Conservation (phyloP, 352 stramenopile species). For the Thraustochytrium striatum region DNA sequence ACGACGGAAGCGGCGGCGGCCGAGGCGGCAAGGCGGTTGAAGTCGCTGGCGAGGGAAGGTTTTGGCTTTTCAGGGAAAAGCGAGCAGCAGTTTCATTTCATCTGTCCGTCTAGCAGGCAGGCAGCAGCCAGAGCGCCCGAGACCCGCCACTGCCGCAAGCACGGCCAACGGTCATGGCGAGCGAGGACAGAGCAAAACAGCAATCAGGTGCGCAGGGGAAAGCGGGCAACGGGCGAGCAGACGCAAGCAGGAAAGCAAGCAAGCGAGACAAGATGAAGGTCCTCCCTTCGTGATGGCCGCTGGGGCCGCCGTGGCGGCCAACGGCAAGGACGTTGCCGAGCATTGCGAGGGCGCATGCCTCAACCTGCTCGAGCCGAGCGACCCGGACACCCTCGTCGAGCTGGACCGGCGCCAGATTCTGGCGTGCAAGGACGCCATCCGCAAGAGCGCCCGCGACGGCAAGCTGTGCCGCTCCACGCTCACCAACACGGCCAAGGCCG, state of each 20-base stretch:
- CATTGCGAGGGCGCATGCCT: conserved; percentile 6
- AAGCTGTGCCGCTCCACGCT: conserved; percentile 2
- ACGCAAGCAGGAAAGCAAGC: neutral
- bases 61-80: neutral
- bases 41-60: neutral
- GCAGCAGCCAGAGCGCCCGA: neutral
- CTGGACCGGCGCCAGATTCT: neutral
- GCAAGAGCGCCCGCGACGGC: neutral
- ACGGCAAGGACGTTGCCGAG: neutral
- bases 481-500: neutral
- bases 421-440: neutral
- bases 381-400: neutral
- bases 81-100: neutral
- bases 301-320: neutral
- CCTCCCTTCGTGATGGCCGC: neutral
- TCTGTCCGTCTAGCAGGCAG: neutral
- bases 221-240: neutral
- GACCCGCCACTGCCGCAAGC: neutral
- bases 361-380: neutral
- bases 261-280: neutral
- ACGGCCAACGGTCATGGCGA: neutral
- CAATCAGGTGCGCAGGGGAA: neutral
- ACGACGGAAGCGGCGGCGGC: no score
- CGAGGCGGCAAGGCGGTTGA: no score
- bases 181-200: neutral